Percentiles rank a stretch among this genome's conserved stretches.
Conservation (phyloP, 2,329 filamentous ascomycete species). For the Pseudophaeomoniella oleicola region DNA sequence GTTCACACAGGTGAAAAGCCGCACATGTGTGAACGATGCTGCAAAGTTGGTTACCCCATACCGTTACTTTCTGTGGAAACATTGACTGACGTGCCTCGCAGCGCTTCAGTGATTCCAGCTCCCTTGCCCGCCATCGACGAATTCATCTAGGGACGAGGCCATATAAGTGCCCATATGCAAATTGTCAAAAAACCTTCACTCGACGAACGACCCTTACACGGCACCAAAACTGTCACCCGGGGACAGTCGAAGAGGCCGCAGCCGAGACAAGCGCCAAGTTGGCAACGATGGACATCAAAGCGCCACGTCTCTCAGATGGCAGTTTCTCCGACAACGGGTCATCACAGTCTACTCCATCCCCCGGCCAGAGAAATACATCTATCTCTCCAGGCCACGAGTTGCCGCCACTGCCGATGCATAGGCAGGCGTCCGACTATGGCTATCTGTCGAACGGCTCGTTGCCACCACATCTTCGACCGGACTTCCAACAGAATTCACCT, state of each 20-base stretch:
- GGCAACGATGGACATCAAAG: conserved; percentile 35
- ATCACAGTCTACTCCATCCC: conserved; percentile 56
- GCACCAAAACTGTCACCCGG: conserved; percentile 91
- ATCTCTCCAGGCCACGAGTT: conserved; percentile 69
- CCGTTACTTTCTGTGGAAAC: no score
- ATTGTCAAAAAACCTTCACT: conserved; percentile 98
- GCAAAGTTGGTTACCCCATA: conserved; percentile 63
- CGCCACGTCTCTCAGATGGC: conserved; percentile 21
- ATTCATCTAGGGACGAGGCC: conserved; percentile 93
- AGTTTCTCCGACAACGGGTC: conserved; percentile 30
- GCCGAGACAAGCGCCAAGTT: conserved; percentile 77
- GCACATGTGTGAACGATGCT: conserved; percentile 91
- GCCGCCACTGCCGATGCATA: conserved; percentile 54
- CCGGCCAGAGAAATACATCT: conserved; percentile 62
- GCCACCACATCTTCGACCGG: conserved; percentile 65
- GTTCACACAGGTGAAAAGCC: conserved; percentile 98
- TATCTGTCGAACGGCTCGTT: conserved; percentile 70
- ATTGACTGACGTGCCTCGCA: conserved; percentile 23
- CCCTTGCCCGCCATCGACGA: conserved; percentile 77
- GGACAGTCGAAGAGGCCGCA: conserved; percentile 86
- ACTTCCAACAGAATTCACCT: conserved; percentile 57
- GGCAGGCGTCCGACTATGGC: conserved; percentile 52
- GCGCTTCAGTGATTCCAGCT: conserved; percentile 95
- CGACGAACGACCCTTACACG: conserved; percentile 86
- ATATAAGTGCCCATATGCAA: conserved; percentile 93